phyloP scores from a whole-genome alignment of 2,329 filamentous ascomycete genomes.

The Dothiorella sarmentorum region DNA sequence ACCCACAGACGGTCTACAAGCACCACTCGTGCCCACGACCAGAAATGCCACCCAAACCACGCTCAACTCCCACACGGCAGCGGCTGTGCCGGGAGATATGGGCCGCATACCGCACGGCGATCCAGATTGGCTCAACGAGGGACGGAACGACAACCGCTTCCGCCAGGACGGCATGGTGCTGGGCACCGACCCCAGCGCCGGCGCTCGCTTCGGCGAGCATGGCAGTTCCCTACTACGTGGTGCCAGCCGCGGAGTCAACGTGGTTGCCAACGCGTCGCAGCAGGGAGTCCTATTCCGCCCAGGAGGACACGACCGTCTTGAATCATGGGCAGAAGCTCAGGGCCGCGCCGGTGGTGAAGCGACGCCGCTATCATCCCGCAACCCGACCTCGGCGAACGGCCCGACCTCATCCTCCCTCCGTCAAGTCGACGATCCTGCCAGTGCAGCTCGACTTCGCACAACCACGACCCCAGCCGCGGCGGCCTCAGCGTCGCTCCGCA shows the following conservation, averaged over 20 bases:
- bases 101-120: background rate
- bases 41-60: background rate
- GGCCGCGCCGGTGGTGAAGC: too few relatives aligned
- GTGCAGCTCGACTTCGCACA: too few relatives aligned
- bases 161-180: background rate
- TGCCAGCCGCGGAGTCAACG: background rate
- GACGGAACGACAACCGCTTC: background rate
- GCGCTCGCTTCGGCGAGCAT: conserved; percentile 7
- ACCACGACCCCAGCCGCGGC: too few relatives aligned
- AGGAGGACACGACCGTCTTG: too few relatives aligned
- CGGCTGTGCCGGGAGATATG: background rate
- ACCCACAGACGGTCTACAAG: too few relatives aligned
- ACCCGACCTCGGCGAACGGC: background rate
- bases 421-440: too few relatives aligned
- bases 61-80: background rate
- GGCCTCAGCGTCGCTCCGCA: too few relatives aligned
- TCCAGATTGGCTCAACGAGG: background rate
- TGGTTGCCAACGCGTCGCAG: background rate
- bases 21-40: too few relatives aligned
- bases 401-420: background rate
- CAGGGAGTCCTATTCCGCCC: background rate
- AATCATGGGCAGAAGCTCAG: too few relatives aligned
- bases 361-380: background rate
- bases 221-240: background rate
- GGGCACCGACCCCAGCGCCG: background rate